Conservation (phyloP, 306 rosid genomes). For the Purshia tridentata region DNA sequence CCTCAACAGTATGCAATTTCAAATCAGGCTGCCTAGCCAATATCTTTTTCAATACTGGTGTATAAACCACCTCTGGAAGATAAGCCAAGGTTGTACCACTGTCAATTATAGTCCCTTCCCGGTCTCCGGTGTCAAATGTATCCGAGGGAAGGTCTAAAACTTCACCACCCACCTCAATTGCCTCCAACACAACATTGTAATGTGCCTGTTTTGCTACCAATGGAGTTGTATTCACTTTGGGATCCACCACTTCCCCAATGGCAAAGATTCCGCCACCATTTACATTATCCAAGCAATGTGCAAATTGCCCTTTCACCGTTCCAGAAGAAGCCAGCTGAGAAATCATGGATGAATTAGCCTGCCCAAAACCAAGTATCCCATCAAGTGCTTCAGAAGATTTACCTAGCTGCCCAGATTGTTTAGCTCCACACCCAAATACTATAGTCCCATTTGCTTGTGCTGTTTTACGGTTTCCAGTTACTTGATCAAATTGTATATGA, state of each 20-base stretch:
- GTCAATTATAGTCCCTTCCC: constrained; percentile 76
- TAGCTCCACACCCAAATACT: constrained; percentile 83
- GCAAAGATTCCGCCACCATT: constrained; percentile 88
- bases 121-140: constrained; percentile 49
- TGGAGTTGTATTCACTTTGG: constrained; percentile 57
- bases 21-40: constrained; percentile 38
- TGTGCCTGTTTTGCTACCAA: constrained; percentile 63
- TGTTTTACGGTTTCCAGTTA: constrained; percentile 44
- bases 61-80: constrained; percentile 56
- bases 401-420: constrained; percentile 68
- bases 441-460: constrained; percentile 42
- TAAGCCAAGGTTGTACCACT: constrained; percentile 97
- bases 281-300: constrained; percentile 81
- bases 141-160: constrained; percentile 57
- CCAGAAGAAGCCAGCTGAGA: constrained; percentile 88
- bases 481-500: constrained; percentile 45
- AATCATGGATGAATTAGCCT: constrained; percentile 81
- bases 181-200: constrained; percentile 82
- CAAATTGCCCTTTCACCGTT: constrained; percentile 73
- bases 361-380: constrained; percentile 97
- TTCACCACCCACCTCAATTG: constrained; percentile 62
- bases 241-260: constrained; percentile 81
- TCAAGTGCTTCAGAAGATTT: constrained; percentile 64
- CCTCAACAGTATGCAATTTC: constrained; percentile 45
- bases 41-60: constrained; percentile 49